Conservation (phyloP, 2,329 filamentous ascomycete species). For the Penicillium sp. region DNA sequence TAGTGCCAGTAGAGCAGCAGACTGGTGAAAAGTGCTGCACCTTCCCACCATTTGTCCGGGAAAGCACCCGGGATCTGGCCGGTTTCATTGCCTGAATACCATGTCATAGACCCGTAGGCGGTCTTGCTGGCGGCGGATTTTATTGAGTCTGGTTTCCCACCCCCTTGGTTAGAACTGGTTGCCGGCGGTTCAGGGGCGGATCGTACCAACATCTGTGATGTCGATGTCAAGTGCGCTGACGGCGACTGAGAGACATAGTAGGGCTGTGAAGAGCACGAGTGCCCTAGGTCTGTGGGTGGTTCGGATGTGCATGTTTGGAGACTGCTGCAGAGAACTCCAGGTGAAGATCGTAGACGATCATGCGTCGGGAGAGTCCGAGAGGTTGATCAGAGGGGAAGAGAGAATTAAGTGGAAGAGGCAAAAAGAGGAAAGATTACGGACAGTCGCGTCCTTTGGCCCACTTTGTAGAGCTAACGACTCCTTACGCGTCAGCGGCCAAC, state of each 20-base stretch:
- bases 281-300: not conserved
- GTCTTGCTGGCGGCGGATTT: conserved; percentile 47
- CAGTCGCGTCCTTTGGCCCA: not conserved
- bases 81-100: conserved; percentile 58
- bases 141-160: conserved; percentile 43
- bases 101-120: conserved; percentile 57
- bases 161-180: not conserved
- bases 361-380: not conserved
- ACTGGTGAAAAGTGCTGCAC: conserved; percentile 57
- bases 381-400: not conserved
- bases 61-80: conserved; percentile 60
- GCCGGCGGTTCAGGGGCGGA: not conserved
- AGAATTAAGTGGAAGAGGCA: too few species aligned
- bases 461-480: not conserved
- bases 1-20: conserved; percentile 51
- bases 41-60: conserved; percentile 78
- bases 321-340: not conserved
- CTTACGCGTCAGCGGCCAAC: not conserved
- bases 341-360: not conserved
- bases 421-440: not conserved
- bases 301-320: not conserved
- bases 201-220: not conserved
- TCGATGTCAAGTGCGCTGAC: not conserved
- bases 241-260: not conserved
- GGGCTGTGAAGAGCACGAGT: not conserved